Evolutionary conservation across 495 filamentous ascomycete genomes (phyloP).

Genomic region (Astrocystis sublimbata): DNA sequence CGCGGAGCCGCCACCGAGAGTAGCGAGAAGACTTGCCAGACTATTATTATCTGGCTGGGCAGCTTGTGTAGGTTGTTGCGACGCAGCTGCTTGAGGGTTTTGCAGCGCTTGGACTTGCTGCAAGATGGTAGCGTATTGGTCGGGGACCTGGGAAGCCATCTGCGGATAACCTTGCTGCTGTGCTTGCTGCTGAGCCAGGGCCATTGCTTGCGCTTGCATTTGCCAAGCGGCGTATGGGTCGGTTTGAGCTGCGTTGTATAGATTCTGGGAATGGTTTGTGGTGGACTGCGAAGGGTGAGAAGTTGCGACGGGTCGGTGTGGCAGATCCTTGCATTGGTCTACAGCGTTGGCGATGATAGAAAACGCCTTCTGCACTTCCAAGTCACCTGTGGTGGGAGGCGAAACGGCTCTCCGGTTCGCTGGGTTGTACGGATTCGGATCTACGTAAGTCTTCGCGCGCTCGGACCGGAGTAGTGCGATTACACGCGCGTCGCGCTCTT

Average conservation of each 20-base stretch:
- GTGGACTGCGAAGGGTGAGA: constrained; percentile 28
- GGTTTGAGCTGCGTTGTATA: background rate
- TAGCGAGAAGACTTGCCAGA: constrained; percentile 22
- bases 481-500: constrained; percentile 23
- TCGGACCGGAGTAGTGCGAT: constrained; percentile 37
- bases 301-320: constrained; percentile 34
- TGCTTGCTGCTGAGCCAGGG: constrained; percentile 18
- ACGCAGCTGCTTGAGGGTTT: constrained; percentile 9
- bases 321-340: constrained; percentile 30
- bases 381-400: constrained; percentile 35
- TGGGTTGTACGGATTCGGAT: constrained; percentile 35
- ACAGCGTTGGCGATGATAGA: constrained; percentile 34
- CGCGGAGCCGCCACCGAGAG: constrained; percentile 8
- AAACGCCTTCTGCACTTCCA: constrained; percentile 33
- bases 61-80: constrained; percentile 8
- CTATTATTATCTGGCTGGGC: constrained; percentile 1
- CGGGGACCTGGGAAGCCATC: constrained; percentile 22
- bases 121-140: constrained; percentile 24
- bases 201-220: constrained; percentile 2
- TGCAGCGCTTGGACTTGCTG: constrained; percentile 34
- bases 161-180: constrained; percentile 37
- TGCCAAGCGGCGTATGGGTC: constrained; percentile 8
- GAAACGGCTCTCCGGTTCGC: constrained; percentile 25
- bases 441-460: constrained; percentile 34
- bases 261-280: background rate